phyloP scores from a whole-genome alignment of 768 basidiomycete species.

The Tephrocybe sp. region DNA sequence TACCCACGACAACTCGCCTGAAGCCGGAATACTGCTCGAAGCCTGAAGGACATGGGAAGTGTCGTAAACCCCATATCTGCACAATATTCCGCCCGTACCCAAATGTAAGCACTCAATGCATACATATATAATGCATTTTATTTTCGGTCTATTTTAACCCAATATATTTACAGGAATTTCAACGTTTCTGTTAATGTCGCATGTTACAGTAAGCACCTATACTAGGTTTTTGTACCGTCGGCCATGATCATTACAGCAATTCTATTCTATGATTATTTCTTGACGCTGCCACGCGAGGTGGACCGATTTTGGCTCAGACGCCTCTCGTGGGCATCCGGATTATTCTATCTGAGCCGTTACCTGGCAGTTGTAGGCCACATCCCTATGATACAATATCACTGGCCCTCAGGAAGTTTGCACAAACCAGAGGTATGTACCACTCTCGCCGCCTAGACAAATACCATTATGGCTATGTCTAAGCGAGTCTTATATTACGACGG shows the following conservation, averaged over 20 bases:
- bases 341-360: constrained; percentile 47
- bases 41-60: no score
- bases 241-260: constrained; percentile 23
- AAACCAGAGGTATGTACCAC: constrained; percentile 20
- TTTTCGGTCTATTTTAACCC: no score
- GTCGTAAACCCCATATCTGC: no score
- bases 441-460: background rate
- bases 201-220: constrained; percentile 11
- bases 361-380: constrained; percentile 35
- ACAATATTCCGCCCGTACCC: no score
- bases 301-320: constrained; percentile 39
- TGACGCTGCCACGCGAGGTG: constrained; percentile 43
- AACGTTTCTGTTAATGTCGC: constrained; percentile 12
- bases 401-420: constrained; percentile 22
- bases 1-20: no score
- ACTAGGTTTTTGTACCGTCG: background rate
- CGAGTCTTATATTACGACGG: no score
- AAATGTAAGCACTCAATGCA: no score
- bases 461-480: no score
- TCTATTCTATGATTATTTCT: constrained; percentile 46
- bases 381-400: constrained; percentile 32
- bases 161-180: constrained; percentile 5
- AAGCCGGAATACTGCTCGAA: no score
- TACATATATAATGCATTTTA: no score
- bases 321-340: constrained; percentile 29